phyloP scores from a whole-genome alignment of 2,329 filamentous ascomycete species.

The Xylaria sp. region DNA sequence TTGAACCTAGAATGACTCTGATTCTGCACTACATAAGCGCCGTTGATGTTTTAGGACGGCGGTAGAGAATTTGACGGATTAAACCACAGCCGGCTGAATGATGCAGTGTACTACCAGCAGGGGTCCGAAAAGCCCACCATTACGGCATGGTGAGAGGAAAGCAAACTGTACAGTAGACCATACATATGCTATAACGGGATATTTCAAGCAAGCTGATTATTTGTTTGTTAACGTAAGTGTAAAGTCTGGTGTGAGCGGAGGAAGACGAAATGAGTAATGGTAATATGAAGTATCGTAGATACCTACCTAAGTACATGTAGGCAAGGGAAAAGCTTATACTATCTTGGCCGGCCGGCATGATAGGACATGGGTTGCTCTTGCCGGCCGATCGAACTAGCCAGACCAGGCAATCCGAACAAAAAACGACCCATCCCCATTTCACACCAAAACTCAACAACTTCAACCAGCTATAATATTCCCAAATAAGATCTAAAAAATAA shows the following conservation, averaged over 20 bases:
- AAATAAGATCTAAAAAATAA: too few relatives aligned
- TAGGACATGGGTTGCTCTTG: not conserved
- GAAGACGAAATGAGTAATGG: not conserved
- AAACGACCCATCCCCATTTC: too few relatives aligned
- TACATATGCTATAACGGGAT: not conserved
- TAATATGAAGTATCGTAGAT: too few relatives aligned
- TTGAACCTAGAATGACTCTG: not conserved
- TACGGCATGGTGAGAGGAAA: constrained; percentile 11
- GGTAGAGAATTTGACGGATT: not conserved
- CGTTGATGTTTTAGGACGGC: not conserved
- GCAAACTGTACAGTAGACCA: constrained; percentile 16
- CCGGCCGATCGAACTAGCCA: constrained; percentile 7
- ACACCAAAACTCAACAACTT: too few relatives aligned
- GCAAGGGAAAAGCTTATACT: constrained; percentile 24
- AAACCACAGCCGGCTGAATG: constrained; percentile 24
- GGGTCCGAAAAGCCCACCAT: constrained; percentile 11
- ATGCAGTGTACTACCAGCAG: constrained; percentile 18
- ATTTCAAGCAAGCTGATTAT: not conserved
- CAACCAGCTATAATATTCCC: too few relatives aligned
- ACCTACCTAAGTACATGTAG: not conserved
- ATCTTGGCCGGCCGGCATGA: constrained; percentile 24
- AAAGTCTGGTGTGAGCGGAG: constrained; percentile 6
- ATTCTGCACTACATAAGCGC: not conserved
- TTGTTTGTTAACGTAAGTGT: constrained; percentile 17
- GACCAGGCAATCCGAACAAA: too few relatives aligned